These are phyloP conservation scores for Bruguiera hainesii DNA, from an alignment of 441 rosid species.

Conservation along the genomic window DNA sequence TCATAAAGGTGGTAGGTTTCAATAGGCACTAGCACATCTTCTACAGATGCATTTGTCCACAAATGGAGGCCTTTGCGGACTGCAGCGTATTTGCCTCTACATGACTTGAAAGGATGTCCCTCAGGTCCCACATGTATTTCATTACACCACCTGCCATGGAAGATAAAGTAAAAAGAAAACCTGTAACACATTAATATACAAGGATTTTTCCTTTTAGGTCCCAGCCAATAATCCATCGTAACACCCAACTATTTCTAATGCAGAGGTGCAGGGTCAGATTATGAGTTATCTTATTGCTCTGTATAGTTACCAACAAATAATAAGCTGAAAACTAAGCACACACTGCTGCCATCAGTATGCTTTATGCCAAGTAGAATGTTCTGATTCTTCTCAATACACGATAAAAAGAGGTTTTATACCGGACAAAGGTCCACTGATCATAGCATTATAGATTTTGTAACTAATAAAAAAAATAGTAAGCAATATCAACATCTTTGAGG, in stretches of 20 bases:
- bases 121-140: conserved; percentile 90
- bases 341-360: neutral
- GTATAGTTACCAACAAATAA: neutral
- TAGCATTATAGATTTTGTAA: too few species aligned
- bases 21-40: conserved; percentile 59
- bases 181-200: neutral
- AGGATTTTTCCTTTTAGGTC: neutral
- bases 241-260: neutral
- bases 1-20: conserved; percentile 85
- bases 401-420: neutral
- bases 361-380: conserved; percentile 1
- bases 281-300: neutral
- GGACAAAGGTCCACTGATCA: neutral
- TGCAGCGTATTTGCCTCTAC: conserved; percentile 64
- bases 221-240: neutral
- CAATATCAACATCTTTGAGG: neutral
- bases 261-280: neutral
- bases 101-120: conserved; percentile 93
- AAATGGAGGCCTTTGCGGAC: conserved; percentile 76
- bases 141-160: conserved; percentile 62
- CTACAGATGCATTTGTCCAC: conserved; percentile 70
- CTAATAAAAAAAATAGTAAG: too few species aligned
- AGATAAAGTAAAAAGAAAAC: neutral
- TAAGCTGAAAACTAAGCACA: neutral
- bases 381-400: neutral